Evolutionary conservation across 106 monocot species (phyloP), one percentile per base, ranked within the genome.

Genomic region (Acorus calamus): DNA sequence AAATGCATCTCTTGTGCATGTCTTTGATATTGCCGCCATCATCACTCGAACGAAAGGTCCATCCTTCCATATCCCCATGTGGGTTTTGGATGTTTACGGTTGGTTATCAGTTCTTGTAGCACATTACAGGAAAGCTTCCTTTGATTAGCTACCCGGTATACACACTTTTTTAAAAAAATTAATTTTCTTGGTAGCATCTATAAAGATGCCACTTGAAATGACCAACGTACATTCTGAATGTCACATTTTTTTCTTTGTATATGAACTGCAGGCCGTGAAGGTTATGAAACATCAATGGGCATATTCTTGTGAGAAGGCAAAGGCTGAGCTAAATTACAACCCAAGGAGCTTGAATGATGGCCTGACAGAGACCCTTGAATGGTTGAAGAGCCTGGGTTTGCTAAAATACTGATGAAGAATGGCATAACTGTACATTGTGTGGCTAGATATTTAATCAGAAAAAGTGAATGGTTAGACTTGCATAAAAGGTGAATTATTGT

Each of bases 221-320:
- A 28, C 28, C 1, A 1, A 28, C 28, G 1, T 28, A 28, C 28
- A 28, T 28, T 28, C 28, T 28, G 28, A 28, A 28, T 28, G 28
- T 28, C 28, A 28, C 28, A 28, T 28, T 28, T 28, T 28, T 28
- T 28, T 28, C 28, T 28, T 28, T 28, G 28, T 28, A 28, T 28
- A 28, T 70, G 7, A 9, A 11, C 42, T 66, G 63, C 76, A 98
- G 92, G 63, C 75, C 10, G 92, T 81, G 44, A 70, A 66, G 50
- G 82, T 91, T 48, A 1, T 87, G 74, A 75, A 64, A 49, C 85
- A 81, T 71, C 87, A 92, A 64, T 98, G 98, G 92, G 83, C 88
- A 51, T 98, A 92, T 81, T 92, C 98, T 2, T 98, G 98, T 53
- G 77, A 92, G 3, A 98, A 92, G 67, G 98, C 98, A 2, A 92